A percentile compares a stretch with the other conserved stretches of the same genome.
Evolutionary conservation across 805 yeast species (phyloP).

Genomic region (Maudiozyma serrabonitensis): DNA sequence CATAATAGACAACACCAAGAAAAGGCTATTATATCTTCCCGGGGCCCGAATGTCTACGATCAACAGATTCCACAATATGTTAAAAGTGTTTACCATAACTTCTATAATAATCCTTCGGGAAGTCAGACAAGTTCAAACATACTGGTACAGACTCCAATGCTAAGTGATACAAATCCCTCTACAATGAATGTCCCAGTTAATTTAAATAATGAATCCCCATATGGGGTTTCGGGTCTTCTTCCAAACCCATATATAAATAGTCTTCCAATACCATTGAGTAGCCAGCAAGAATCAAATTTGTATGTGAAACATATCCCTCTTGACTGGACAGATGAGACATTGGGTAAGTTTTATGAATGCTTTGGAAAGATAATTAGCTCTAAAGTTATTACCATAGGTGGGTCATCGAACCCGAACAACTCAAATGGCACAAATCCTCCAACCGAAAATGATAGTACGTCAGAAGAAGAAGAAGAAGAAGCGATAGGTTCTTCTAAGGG

Average conservation of each 20-base stretch:
- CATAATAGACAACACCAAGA: not conserved
- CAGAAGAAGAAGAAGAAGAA: not conserved
- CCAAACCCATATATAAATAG: constrained; percentile 2
- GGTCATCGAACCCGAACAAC: constrained; percentile 11
- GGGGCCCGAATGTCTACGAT: not conserved
- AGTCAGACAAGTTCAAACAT: not conserved
- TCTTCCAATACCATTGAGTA: constrained; percentile 31
- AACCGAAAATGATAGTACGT: not conserved
- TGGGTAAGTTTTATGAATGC: constrained; percentile 33
- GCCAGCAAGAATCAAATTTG: constrained; percentile 59
- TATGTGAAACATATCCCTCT: constrained; percentile 59
- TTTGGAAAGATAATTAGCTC: constrained; percentile 48
- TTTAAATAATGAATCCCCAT: not conserved
- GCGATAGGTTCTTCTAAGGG: constrained; percentile 43
- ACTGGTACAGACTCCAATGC: not conserved
- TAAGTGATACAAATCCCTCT: not conserved
- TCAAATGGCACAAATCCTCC: not conserved
- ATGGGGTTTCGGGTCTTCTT: not conserved
- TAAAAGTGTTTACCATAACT: not conserved
- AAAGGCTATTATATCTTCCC: not conserved
- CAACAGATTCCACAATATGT: not conserved
- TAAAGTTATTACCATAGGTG: constrained; percentile 41
- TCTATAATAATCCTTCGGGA: not conserved
- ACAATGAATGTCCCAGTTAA: not conserved
- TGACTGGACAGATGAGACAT: constrained; percentile 45